These are phyloP conservation scores for Fusarium penzigii DNA, from an alignment of 2,329 filamentous ascomycete genomes.

Conservation along the genomic window DNA sequence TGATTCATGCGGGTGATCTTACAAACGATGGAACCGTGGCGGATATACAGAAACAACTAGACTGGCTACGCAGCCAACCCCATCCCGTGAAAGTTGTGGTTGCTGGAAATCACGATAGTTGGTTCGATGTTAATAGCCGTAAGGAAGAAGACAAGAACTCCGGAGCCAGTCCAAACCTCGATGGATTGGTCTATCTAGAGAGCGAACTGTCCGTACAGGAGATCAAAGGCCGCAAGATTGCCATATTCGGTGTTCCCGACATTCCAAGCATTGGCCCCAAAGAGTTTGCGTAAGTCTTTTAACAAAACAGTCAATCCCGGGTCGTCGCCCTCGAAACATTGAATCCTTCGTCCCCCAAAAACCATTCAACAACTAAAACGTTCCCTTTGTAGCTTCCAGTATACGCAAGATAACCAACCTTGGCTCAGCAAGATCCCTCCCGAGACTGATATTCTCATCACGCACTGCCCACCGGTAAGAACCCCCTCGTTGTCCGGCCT, in stretches of 20 bases:
- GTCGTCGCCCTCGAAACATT: neutral
- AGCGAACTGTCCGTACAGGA: constrained; percentile 64
- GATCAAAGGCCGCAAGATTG: constrained; percentile 56
- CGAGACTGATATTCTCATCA: constrained; percentile 76
- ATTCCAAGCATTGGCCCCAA: constrained; percentile 74
- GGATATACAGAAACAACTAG: constrained; percentile 78
- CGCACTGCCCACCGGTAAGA: constrained; percentile 72
- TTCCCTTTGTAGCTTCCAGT: constrained; percentile 64
- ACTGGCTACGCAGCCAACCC: constrained; percentile 76
- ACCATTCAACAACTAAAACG: constrained; percentile 3
- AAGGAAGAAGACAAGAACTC: constrained; percentile 55
- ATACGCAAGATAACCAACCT: constrained; percentile 63
- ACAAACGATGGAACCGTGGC: constrained; percentile 69
- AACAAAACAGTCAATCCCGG: neutral
- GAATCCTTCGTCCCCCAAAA: no score
- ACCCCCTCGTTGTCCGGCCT: neutral
- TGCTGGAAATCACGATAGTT: constrained; percentile 87
- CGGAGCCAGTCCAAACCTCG: constrained; percentile 61
- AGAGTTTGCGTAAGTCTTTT: constrained; percentile 58
- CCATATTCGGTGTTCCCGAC: constrained; percentile 78
- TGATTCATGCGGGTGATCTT: constrained; percentile 89
- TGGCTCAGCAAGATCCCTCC: constrained; percentile 72
- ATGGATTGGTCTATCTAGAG: constrained; percentile 73
- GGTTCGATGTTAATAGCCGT: constrained; percentile 70
- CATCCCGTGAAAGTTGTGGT: constrained; percentile 82